Evolutionary conservation across 2,329 filamentous ascomycete species (phyloP).

Genomic region (Kalmusia sp.): DNA sequence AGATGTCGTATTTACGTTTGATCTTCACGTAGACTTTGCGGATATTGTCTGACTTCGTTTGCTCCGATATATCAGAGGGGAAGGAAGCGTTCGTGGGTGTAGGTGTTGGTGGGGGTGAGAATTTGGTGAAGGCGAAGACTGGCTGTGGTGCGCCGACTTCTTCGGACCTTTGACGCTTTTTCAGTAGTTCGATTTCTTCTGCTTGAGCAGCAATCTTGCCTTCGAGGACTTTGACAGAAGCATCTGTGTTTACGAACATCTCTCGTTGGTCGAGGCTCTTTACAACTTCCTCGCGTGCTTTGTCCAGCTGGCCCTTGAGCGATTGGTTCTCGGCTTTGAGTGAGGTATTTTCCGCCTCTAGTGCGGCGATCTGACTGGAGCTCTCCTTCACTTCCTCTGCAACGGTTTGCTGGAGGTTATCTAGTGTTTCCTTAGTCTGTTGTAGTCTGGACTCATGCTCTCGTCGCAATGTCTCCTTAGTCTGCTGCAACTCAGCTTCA

Average conservation of each 20-base stretch:
- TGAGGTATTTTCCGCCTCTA: neutral
- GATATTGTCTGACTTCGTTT: slow-evolving; percentile 26
- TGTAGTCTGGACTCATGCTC: neutral
- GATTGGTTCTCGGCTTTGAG: neutral
- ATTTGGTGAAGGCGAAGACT: too few species aligned
- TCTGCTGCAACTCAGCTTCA: slow-evolving; percentile 1
- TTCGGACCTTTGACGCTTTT: too few species aligned
- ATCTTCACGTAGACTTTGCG: slow-evolving; percentile 25
- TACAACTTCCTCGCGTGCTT: neutral
- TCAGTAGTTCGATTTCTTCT: neutral
- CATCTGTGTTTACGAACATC: neutral
- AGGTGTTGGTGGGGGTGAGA: neutral
- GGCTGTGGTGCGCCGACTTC: too few species aligned
- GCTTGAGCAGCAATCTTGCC: neutral
- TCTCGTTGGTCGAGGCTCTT: neutral
- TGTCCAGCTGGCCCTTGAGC: neutral
- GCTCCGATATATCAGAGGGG: neutral
- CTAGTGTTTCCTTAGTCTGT: neutral
- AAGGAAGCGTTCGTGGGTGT: neutral
- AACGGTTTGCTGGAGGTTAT: neutral
- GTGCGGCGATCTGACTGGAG: neutral
- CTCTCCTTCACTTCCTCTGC: neutral
- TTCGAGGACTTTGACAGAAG: neutral
- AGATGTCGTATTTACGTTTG: slow-evolving; percentile 25
- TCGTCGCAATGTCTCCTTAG: neutral